Evolutionary conservation across 1,284 basidiomycete species (phyloP).

Genomic region (Schizophyllum commune): DNA sequence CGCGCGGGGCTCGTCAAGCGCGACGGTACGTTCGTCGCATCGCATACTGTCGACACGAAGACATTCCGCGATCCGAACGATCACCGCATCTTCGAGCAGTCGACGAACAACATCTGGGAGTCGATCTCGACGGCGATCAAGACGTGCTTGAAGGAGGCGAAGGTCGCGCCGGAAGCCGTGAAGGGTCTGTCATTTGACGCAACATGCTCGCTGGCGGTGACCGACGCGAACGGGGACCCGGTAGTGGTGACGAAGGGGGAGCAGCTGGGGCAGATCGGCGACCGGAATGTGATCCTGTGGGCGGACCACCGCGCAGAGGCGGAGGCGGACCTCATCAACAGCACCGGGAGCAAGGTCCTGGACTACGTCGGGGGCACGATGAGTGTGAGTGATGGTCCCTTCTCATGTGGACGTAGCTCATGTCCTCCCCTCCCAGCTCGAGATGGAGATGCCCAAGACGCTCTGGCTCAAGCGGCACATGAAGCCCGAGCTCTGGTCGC

Average conservation of each 20-base stretch:
- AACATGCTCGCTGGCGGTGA: conserved; percentile 92
- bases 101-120: conserved; percentile 82
- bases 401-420: conserved; percentile 9
- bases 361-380: conserved; percentile 96
- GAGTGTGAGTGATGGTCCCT: conserved; percentile 55
- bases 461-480: conserved; percentile 95
- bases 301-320: conserved; percentile 92
- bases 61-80: conserved; percentile 84
- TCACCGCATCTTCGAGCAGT: conserved; percentile 93
- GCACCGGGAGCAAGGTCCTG: conserved; percentile 76
- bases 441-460: conserved; percentile 97
- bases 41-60: conserved; percentile 68
- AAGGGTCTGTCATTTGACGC: conserved; percentile 96
- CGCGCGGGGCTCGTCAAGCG: conserved; percentile 78
- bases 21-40: conserved; percentile 75
- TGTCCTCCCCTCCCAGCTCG: conserved; percentile 48
- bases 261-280: conserved; percentile 53
- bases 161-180: conserved; percentile 56
- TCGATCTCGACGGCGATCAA: conserved; percentile 68
- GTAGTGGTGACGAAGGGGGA: conserved; percentile 75
- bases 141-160: conserved; percentile 58
- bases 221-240: conserved; percentile 68
- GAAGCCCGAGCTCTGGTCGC: conserved; percentile 64
- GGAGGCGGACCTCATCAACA: conserved; percentile 89
- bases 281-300: conserved; percentile 87